phyloP scores from a whole-genome alignment of 257 asterid genomes.

The Rubia yunnanensis region DNA sequence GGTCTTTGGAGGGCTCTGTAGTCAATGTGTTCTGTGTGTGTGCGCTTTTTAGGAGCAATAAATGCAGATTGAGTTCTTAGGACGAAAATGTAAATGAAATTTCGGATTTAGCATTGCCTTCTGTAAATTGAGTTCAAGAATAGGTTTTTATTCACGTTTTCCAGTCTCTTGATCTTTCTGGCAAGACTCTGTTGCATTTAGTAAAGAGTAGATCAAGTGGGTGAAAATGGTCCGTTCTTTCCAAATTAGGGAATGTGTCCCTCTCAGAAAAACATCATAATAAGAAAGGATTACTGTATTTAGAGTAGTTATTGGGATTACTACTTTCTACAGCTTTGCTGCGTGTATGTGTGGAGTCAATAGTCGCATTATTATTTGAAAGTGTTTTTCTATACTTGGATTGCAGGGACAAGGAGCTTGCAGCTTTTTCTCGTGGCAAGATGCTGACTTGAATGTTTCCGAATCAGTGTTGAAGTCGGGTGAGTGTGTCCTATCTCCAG shows the following conservation, averaged over 20 bases:
- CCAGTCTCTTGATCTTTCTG: not conserved
- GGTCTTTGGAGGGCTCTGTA: not conserved
- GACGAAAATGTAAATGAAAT: not conserved
- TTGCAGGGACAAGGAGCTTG: slow-evolving; percentile 55
- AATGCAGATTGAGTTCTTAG: not conserved
- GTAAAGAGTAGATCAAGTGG: no score
- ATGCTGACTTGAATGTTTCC: slow-evolving; percentile 19
- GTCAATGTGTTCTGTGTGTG: not conserved
- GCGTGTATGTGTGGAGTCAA: not conserved
- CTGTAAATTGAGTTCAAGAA: not conserved
- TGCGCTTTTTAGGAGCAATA: not conserved
- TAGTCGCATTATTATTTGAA: not conserved
- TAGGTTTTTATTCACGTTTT: not conserved
- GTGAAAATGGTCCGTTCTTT: no score
- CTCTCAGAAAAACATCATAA: no score
- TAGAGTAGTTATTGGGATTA: not conserved
- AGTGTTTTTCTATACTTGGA: not conserved
- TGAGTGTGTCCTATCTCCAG: slow-evolving; percentile 10
- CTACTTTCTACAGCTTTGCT: not conserved
- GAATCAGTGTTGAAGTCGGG: slow-evolving; percentile 2
- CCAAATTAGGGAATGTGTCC: no score
- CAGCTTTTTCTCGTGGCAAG: slow-evolving; percentile 39
- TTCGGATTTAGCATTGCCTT: no score
- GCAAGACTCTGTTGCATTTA: no score
- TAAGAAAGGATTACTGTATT: not conserved